These are phyloP conservation scores for Macroventuria anomochaeta DNA, from an alignment of 2,329 filamentous ascomycete genomes.

Conservation along the genomic window DNA sequence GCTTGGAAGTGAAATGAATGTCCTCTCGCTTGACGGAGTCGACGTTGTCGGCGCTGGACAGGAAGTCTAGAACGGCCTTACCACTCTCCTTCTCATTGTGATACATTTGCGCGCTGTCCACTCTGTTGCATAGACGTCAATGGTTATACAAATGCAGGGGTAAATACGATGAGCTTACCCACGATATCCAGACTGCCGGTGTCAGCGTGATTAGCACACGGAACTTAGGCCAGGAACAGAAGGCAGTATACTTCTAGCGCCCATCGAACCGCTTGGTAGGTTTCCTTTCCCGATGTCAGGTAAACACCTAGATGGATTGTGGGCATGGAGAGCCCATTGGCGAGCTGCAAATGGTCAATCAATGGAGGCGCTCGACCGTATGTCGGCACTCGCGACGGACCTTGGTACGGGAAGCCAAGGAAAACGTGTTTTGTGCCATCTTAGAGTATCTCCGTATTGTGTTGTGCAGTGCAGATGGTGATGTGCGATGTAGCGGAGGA, in stretches of 20 bases:
- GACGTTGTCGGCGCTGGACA: constrained; percentile 57
- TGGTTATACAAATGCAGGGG: constrained; percentile 22
- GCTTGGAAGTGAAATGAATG: constrained; percentile 81
- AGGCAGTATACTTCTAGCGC: constrained; percentile 59
- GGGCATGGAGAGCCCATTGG: constrained; percentile 72
- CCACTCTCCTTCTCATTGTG: constrained; percentile 76
- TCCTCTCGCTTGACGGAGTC: constrained; percentile 67
- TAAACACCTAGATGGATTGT: constrained; percentile 78
- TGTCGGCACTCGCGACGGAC: constrained; percentile 28
- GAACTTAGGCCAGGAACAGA: constrained; percentile 16
- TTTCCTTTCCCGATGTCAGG: constrained; percentile 69
- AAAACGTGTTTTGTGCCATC: constrained; percentile 47
- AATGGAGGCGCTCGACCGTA: not conserved
- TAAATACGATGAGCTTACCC: constrained; percentile 39
- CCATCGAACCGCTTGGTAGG: constrained; percentile 62
- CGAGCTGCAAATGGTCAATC: constrained; percentile 42
- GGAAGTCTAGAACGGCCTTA: constrained; percentile 65
- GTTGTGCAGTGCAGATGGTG: constrained; percentile 22
- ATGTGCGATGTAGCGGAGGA: constrained; percentile 36
- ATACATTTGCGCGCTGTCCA: constrained; percentile 69
- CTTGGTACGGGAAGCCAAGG: constrained; percentile 54
- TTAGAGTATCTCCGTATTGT: constrained; percentile 14
- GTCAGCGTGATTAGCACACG: constrained; percentile 25
- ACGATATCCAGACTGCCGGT: constrained; percentile 54
- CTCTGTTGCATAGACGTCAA: constrained; percentile 39